These are phyloP conservation scores for Rhynchospora pubera DNA, from an alignment of 176 grass and related monocot species.

Conservation along the genomic window DNA sequence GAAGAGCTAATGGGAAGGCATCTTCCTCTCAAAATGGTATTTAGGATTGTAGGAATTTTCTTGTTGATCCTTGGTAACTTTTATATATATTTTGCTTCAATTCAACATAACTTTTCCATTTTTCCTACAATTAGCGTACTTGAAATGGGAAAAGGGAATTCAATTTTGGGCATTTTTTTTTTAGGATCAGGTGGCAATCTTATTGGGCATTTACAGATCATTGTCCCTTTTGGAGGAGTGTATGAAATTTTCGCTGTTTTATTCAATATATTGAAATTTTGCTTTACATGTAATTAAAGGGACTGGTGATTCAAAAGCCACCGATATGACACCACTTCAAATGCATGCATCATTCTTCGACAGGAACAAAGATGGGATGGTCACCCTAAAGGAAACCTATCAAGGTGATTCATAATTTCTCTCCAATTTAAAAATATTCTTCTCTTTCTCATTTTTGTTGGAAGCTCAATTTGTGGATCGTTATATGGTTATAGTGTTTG, in stretches of 20 bases:
- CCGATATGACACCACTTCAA: slow-evolving; percentile 28
- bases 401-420: slow-evolving; percentile 12
- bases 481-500: neutral
- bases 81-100: neutral
- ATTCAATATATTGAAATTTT: neutral
- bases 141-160: neutral
- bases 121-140: neutral
- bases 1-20: neutral
- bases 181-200: too few relatives aligned
- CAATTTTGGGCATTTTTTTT: too few relatives aligned
- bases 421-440: neutral
- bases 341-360: slow-evolving; percentile 69
- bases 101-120: neutral
- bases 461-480: neutral
- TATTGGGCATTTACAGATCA: neutral
- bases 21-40: neutral
- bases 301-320: neutral
- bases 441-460: neutral
- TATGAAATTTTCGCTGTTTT: neutral
- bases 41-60: neutral
- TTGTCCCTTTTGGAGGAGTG: neutral
- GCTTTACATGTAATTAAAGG: neutral
- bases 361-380: slow-evolving; percentile 44
- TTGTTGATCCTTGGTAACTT: neutral
- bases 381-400: slow-evolving; percentile 50